A percentile compares a stretch with the other conserved stretches of the same genome.
These are phyloP conservation scores for Trichophyton rubrum DNA, from an alignment of 2,329 filamentous ascomycete species.

Conservation along the genomic window DNA sequence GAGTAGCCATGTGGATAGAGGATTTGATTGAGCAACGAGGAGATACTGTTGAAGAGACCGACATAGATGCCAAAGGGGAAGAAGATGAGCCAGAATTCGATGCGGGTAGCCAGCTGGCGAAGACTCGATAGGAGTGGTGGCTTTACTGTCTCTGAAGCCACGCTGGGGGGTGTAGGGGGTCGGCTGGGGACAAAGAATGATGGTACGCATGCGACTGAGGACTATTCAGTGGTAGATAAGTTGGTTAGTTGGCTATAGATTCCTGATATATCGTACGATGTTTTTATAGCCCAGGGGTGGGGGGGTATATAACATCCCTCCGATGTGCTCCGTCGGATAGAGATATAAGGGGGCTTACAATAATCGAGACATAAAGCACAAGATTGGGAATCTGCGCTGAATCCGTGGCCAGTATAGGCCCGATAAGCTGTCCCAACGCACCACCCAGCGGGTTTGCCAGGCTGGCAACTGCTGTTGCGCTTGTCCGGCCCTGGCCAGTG, in stretches of 20 bases:
- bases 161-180: slow-evolving; percentile 65
- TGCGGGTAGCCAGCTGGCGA: slow-evolving; percentile 42
- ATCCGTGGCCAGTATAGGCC: slow-evolving; percentile 59
- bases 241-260: background rate
- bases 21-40: slow-evolving; percentile 80
- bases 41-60: slow-evolving; percentile 86
- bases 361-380: slow-evolving; percentile 73
- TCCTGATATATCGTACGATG: background rate
- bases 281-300: too few relatives aligned
- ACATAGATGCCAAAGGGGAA: slow-evolving; percentile 76
- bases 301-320: too few relatives aligned
- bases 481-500: slow-evolving; percentile 66
- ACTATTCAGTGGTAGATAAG: slow-evolving; percentile 25
- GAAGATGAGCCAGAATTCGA: slow-evolving; percentile 68
- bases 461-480: slow-evolving; percentile 72
- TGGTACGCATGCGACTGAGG: slow-evolving; percentile 54
- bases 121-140: slow-evolving; percentile 45
- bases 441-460: slow-evolving; percentile 84
- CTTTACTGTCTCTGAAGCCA: slow-evolving; percentile 47
- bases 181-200: slow-evolving; percentile 66
- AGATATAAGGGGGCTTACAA: slow-evolving; percentile 42
- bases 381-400: slow-evolving; percentile 59
- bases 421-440: slow-evolving; percentile 74
- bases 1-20: slow-evolving; percentile 73
- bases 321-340: background rate